Evolutionary conservation across 257 asterid species (phyloP), one percentile per base, ranked within the genome.

Genomic region (Coffea eugenioides): DNA sequence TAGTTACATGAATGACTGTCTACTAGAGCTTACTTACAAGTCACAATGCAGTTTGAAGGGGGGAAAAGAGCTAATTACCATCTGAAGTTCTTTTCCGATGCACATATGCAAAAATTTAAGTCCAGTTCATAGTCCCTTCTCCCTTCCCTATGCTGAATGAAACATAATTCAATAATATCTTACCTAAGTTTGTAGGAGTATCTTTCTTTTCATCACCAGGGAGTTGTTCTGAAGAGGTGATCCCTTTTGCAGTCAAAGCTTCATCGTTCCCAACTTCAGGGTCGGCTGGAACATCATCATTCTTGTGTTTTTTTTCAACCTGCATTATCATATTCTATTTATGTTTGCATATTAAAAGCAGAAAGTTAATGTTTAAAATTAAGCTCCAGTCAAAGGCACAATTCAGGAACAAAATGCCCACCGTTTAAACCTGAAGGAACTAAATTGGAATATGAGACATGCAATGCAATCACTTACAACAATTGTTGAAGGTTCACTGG

Each of bases 161-260:
- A 74, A 56, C 46, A 3, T 20, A 71, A 68, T 71, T 45, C 43
- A 41, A 67, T 45, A 68, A 64, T 67, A 72, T 75, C 86, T 81
- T 87, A 92, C 96, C 93, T 71, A 74, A 80, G 84, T 66, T 59
- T 51, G 43, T 34, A 65, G 80, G 72, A 71, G 77, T 83, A 78
- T 73, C 76, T 31, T 74, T 45, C 62, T 65, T 85, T 77, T 85
- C 89, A 71, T 51, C 85, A 52, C 52, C 6, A 7, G 79, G 48
- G 45, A 61, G 45, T 71, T 78, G 84, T 71, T 81, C 85, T n/a
- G 79, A 66, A 75, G 81, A 71, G 57, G 76, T 62, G 73, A 74
- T 59, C 74, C 80, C 78, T 77, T 71, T 73, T 68, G 54, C 41
- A 11, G 82, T 39, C 76, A 74, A 66, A 68, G 48, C 65, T 59